phyloP scores from a whole-genome alignment of 2,329 filamentous ascomycete genomes.

The Aspergillus sp. region DNA sequence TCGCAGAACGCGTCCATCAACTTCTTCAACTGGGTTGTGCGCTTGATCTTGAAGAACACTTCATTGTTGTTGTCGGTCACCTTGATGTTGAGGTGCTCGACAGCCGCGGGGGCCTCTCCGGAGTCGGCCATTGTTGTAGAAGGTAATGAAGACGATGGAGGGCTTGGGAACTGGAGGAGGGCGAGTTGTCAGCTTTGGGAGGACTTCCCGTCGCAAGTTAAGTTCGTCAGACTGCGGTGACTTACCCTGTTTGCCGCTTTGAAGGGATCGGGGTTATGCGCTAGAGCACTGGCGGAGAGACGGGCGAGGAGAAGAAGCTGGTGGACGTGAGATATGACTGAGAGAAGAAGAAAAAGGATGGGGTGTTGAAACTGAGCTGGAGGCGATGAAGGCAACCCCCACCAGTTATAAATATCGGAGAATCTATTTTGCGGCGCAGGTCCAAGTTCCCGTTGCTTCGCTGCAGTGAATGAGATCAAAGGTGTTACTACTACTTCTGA shows the following conservation, averaged over 20 bases:
- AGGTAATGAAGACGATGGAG: conserved; percentile 39
- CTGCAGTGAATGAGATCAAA: neutral
- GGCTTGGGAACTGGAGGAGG: neutral
- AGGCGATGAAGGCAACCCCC: conserved; percentile 25
- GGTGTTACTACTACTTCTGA: too few relatives aligned
- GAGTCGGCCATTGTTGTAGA: conserved; percentile 45
- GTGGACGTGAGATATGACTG: conserved; percentile 5
- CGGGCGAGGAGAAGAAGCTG: conserved; percentile 1
- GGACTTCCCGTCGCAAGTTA: neutral
- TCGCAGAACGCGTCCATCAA: conserved; percentile 98
- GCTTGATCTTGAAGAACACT: conserved; percentile 99
- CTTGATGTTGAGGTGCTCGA: conserved; percentile 97
- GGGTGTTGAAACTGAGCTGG: conserved; percentile 7
- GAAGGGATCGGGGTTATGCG: neutral
- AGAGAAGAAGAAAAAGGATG: conserved; percentile 15
- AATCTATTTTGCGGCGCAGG: conserved; percentile 42
- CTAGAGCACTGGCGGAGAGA: neutral
- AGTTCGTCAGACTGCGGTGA: neutral
- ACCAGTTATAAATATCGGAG: conserved; percentile 35
- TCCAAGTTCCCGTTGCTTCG: conserved; percentile 8
- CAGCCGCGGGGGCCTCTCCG: conserved; percentile 42
- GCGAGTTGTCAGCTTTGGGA: neutral
- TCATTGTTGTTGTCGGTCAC: conserved; percentile 99
- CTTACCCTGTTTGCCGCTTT: neutral
- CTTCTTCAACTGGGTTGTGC: conserved; percentile 92